Base-by-base conservation (phyloP, 176 grass and related monocot species). In the Sorghum bicolor region DNA sequence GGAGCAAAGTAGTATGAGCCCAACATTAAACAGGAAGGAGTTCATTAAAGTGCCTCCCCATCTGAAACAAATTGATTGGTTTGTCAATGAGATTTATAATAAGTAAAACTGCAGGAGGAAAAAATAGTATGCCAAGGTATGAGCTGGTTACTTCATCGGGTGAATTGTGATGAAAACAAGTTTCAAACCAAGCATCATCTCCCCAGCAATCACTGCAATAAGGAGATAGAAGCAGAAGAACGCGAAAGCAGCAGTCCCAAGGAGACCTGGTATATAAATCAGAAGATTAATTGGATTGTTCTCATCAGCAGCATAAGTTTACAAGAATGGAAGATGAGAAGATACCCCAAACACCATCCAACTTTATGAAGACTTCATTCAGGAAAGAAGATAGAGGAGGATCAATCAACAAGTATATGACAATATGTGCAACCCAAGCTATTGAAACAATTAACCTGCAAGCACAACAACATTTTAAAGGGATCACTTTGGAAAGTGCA, bases 161-260 rank as follows among this genome's bases (percentile, higher is more conserved):
- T 99, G 97, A 82, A 99, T 99, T 67, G 93, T 99, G 63, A 99
- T 96, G 76, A 99, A 99, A 84, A 99, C 93, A 78, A 99, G 82
- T 90, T 96, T 99, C 80, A 99, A 79, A 34, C 97, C 97, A 79
- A 99, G 89, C 91, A 99, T 94, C 93, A 94, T 96, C 86, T 96
- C 97, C 69, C 97, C 97, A 55, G 97, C 97, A 89, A 99, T 99
- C 65, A 99, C 97, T 44, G 97, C 97, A 29, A 99, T 75, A 36
- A 99, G 91, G 67, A 96, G 93, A 76, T 99, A 96, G 81, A 99
- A 99, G 81, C 97, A 99, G 88, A 99, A 99, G 90, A 99, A 96
- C 61, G 97, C 97, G 63, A 99, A 99, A 72, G 97, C 97, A 76
- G 88, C 97, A 87, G 93, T 96, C 39, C 97, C 97, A 89, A 99